Evolutionary conservation across 176 grass and related monocot genomes (phyloP).

Genomic region (Echinochloa phyllopogon): DNA sequence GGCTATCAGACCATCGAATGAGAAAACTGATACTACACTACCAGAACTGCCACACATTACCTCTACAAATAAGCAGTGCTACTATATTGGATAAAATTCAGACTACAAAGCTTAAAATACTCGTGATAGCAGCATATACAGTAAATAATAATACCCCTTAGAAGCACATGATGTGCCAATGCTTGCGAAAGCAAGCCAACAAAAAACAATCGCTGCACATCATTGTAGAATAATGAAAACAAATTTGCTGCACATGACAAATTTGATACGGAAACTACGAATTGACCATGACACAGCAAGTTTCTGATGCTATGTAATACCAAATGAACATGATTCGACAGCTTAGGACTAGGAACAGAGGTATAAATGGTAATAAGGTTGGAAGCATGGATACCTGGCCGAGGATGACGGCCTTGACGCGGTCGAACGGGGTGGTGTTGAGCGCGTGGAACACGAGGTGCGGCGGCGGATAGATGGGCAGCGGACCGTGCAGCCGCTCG

Average conservation of each 20-base stretch:
- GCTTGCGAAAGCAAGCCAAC: not conserved
- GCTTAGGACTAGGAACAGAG: not conserved
- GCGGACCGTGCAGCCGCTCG: constrained; percentile 58
- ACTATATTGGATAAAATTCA: not conserved
- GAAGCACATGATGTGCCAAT: not conserved
- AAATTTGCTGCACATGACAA: not conserved
- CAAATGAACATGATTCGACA: not conserved
- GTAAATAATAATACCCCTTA: not conserved
- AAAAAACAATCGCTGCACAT: not conserved
- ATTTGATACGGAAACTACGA: not conserved
- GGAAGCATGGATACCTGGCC: constrained; percentile 65
- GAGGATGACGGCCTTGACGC: constrained; percentile 91
- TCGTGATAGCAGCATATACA: not conserved
- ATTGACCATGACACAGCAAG: not conserved
- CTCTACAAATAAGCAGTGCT: not conserved
- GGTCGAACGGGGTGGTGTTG: constrained; percentile 77
- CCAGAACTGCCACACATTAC: not conserved
- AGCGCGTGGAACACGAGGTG: constrained; percentile 90
- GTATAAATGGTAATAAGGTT: not conserved
- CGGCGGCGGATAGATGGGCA: constrained; percentile 76
- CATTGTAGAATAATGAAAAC: not conserved
- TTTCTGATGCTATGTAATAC: not conserved
- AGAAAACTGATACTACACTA: not conserved
- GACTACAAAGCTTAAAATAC: not conserved
- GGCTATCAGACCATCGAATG: not conserved